Evolutionary conservation across 192 early-diverging fungal species (phyloP), one percentile per base, ranked within the genome.

Genomic region (Allomyces macrogynus): DNA sequence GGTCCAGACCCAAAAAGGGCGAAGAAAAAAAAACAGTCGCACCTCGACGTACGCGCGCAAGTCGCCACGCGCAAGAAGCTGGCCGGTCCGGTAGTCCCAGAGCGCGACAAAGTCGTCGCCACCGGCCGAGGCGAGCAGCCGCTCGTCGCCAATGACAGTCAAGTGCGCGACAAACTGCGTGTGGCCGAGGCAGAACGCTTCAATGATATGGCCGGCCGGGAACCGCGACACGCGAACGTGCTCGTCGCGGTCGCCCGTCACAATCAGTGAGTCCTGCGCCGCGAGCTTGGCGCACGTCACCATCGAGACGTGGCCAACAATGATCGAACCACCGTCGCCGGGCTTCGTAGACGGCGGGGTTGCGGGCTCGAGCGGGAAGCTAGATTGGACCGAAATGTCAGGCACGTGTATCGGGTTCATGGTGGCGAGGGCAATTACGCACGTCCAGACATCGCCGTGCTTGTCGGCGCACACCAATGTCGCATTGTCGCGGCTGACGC

Each of bases 221-320:
- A 86, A 97, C 42, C 77, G 75, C 65, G 89, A 92, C n/a, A 99
- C 77, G 10, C 96, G 86, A 65, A 99, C 86, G 74, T 99, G 93
- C 68, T 99, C 96, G 76, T 99, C 96, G 24, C 96, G 87, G 71
- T 99, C 96, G 61, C 87, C 82, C 14, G 96, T 93, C 60, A 99
- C 75, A 27, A 99, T 69, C 54, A 77, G 85, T 43, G 81, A 78
- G 62, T 80, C 73, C 61, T 86, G 81, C 10, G 67, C 67, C 10
- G 87, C 75, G 44, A 96, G 73, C 2, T 72, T 68, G 85, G 79
- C 67, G 11, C 24, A 24, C 7, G 62, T 25, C 16, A 65, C 24
- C 65, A 65, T 44, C 20, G 44, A 60, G 16, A 57, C 49, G 49
- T 57, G 49, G 12, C 49, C 49, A 5, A n/a, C 49, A 5, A 57